Evolutionary conservation across 164 flowering plant genomes (phyloP).

Genomic region (Brasenia schreberi): DNA sequence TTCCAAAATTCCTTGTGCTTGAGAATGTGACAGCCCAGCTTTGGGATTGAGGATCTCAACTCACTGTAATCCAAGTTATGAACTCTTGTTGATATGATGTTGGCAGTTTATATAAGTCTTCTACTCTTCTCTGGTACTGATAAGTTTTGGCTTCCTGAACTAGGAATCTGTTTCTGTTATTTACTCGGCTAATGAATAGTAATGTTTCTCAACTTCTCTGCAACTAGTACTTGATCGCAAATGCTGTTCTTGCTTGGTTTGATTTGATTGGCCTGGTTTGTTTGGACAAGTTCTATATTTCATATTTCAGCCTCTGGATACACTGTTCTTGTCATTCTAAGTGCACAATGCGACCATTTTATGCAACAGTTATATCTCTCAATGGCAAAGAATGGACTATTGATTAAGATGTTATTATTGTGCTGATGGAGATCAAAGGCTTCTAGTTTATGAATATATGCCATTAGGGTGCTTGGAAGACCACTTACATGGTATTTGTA

Average conservation of each 20-base stretch:
- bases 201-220: background rate
- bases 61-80: too few species aligned
- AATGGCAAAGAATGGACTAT: background rate
- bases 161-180: background rate
- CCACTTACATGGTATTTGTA: slow-evolving; percentile 60
- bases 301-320: background rate
- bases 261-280: background rate
- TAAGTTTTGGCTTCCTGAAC: background rate
- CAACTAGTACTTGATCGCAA: background rate
- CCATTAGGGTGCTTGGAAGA: slow-evolving; percentile 72
- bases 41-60: background rate
- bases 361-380: background rate
- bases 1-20: too few species aligned
- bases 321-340: too few species aligned
- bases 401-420: slow-evolving; percentile 20
- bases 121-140: background rate
- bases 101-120: too few species aligned
- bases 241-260: background rate
- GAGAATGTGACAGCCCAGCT: background rate
- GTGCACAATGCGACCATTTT: background rate
- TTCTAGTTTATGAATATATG: slow-evolving; percentile 85
- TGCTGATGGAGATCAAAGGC: slow-evolving; percentile 71
- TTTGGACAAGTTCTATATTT: background rate
- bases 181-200: background rate
- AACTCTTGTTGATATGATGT: too few species aligned